Conservation (phyloP, 495 filamentous ascomycete genomes). For the Staphylotrichum longicolle region DNA sequence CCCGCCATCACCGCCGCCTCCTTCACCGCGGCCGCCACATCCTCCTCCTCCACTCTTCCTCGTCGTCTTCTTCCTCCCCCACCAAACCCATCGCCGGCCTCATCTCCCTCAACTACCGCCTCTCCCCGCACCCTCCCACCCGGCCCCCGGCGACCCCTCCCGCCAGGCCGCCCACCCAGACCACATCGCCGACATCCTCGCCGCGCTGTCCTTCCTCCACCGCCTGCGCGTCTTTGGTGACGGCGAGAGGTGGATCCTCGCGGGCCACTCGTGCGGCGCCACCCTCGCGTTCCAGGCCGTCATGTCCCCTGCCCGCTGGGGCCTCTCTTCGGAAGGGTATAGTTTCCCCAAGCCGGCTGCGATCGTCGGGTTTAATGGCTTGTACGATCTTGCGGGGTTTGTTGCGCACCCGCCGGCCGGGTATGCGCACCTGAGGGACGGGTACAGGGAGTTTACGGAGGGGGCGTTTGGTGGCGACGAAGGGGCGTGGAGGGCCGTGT, state of each 20-base stretch:
- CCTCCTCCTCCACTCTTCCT: conserved; percentile 16
- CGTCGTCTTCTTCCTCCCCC: background rate
- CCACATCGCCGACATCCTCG: conserved; percentile 67
- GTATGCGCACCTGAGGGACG: conserved; percentile 46
- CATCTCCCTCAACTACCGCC: conserved; percentile 75
- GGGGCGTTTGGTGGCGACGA: conserved; percentile 63
- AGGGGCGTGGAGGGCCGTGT: conserved; percentile 50
- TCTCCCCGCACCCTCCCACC: conserved; percentile 64
- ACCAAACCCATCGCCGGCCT: conserved; percentile 52
- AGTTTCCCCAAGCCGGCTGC: conserved; percentile 22
- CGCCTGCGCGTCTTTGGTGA: conserved; percentile 27
- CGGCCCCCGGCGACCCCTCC: conserved; percentile 28
- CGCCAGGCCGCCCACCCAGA: conserved; percentile 62
- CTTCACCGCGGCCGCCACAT: conserved; percentile 23
- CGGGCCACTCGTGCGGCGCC: conserved; percentile 76
- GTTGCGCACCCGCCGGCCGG: conserved; percentile 21
- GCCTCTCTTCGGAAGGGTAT: background rate
- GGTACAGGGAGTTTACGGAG: conserved; percentile 59
- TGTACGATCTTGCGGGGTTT: conserved; percentile 62
- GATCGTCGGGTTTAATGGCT: conserved; percentile 54
- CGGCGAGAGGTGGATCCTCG: conserved; percentile 49
- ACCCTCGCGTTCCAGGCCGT: conserved; percentile 69
- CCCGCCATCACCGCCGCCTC: conserved; percentile 56
- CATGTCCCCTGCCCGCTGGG: conserved; percentile 43
- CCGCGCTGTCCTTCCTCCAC: conserved; percentile 61